Evolutionary conservation across 805 yeast genomes (phyloP), one percentile per base, ranked within the genome.

Genomic region (Novakomyces olei): DNA sequence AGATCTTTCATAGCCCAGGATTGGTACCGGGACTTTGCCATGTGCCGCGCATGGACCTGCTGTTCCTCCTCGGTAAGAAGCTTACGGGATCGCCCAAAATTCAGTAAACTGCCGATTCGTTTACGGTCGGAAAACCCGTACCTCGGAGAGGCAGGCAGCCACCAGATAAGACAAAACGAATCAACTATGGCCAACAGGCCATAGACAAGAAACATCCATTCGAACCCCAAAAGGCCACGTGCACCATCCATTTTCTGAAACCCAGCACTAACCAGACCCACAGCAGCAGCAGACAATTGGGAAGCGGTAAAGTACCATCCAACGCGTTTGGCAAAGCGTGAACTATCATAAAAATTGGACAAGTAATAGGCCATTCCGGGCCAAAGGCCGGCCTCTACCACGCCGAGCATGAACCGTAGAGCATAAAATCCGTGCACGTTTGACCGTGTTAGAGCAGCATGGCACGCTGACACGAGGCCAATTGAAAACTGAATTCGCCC

Each of bases 301-400:
- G 93, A 91, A 15, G 93, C 93, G 1, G 92, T 79, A 51, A 73
- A 79, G 51, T 79, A 79, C 54, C 74, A 79, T 2, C 93, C 93
- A 39, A 79, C 74, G 47, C 93, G 60, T 40, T 67, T 63, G 2
- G 91, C 76, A 41, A 70, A 65, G 37, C 88, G 59, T 30, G 74
- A 70, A 33, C 71, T 65, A 2, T 92, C 92, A 46, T 79, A 79
- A 85, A 91, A 79, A 43, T 78, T 55, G 0, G 83, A 67, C 27
- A 79, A 60, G 45, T 79, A 79, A 52, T 78, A 79, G 15, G 80
- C 68, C 73, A 79, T 60, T 6, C 78, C 73, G 1, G 83, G 83
- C 55, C 73, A 74, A 43, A 74, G 65, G 25, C 79, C 72, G 20
- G 75, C 63, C 50, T 75, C 85, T 38, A 69, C 63, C 26, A 69